A percentile compares a stretch with the other conserved stretches of the same genome.
These are phyloP conservation scores for Friedmanniomyces simplex DNA, from an alignment of 495 filamentous ascomycete genomes.

Conservation along the genomic window DNA sequence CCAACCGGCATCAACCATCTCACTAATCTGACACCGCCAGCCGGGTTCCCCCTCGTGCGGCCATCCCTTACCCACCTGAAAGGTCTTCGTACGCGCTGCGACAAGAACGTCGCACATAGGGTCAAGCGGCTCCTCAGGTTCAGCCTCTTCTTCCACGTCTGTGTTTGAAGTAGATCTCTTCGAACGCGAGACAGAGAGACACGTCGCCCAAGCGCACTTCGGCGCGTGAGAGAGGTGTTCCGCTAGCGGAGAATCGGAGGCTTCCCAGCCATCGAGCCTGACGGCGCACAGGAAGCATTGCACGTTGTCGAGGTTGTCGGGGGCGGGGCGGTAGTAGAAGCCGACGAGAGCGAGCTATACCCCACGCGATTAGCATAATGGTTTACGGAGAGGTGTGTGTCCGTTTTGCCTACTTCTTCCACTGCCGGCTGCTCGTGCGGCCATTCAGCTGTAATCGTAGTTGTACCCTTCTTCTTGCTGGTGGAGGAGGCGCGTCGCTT, in stretches of 20 bases:
- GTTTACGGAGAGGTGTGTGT: neutral
- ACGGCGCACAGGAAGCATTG: constrained; percentile 76
- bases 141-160: constrained; percentile 48
- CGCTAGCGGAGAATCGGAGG: constrained; percentile 62
- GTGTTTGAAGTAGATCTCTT: constrained; percentile 36
- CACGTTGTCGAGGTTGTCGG: constrained; percentile 71
- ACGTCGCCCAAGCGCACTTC: constrained; percentile 80
- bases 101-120: constrained; percentile 58
- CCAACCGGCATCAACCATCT: constrained; percentile 91
- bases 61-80: constrained; percentile 54
- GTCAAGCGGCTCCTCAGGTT: constrained; percentile 42
- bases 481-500: constrained; percentile 56
- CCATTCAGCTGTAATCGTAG: constrained; percentile 53
- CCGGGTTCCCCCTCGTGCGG: constrained; percentile 80
- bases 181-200: constrained; percentile 54
- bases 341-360: constrained; percentile 75
- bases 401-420: constrained; percentile 43
- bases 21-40: constrained; percentile 77
- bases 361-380: too few species aligned
- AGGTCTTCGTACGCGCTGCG: constrained; percentile 71
- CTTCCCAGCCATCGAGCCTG: constrained; percentile 80
- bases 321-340: constrained; percentile 73
- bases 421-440: constrained; percentile 59
- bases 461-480: constrained; percentile 37
- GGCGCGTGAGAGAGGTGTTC: constrained; percentile 78